A percentile compares a stretch with the other conserved stretches of the same genome.
phyloP scores from a whole-genome alignment of 2,329 filamentous ascomycete species.

The Pseudofabraea citricarpa region DNA sequence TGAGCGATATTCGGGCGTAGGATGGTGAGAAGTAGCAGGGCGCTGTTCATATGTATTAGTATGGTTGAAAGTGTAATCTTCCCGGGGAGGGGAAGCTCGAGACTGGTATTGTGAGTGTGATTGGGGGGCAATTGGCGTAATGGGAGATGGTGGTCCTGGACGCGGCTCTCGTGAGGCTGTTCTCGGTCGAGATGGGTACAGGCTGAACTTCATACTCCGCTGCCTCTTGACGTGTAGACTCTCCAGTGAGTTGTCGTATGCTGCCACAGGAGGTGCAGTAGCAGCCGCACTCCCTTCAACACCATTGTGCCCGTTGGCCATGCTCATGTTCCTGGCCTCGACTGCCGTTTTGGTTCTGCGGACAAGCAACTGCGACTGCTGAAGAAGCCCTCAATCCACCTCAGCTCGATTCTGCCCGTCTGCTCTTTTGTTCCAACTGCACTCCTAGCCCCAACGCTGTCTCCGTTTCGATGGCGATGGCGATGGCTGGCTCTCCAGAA shows the following conservation, averaged over 20 bases:
- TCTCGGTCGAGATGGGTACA: slow-evolving; percentile 21
- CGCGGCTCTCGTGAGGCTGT: slow-evolving; percentile 14
- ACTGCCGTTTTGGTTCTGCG: no score
- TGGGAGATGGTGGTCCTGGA: slow-evolving; percentile 13
- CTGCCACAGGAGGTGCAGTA: background rate
- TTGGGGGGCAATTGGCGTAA: slow-evolving; percentile 11
- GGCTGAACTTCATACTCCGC: slow-evolving; percentile 23
- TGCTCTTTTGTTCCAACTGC: no score
- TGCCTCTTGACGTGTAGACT: slow-evolving; percentile 12
- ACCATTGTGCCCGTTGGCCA: background rate
- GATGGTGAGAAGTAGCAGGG: slow-evolving; percentile 20
- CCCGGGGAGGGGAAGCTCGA: slow-evolving; percentile 8
- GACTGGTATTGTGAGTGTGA: slow-evolving; percentile 4
- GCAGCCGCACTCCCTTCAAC: no score
- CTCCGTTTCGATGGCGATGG: no score
- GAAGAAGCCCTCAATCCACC: no score
- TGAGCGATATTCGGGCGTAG: slow-evolving; percentile 15
- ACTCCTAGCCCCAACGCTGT: no score
- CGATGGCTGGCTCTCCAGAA: no score
- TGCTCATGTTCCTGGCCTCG: background rate
- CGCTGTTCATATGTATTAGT: slow-evolving; percentile 12
- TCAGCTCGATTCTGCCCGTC: no score
- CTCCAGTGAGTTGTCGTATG: slow-evolving; percentile 7
- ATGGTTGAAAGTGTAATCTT: slow-evolving; percentile 8
- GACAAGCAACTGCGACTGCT: no score